Conservation (phyloP, 129 eudicot genomes). For the Artemisia tridentata region DNA sequence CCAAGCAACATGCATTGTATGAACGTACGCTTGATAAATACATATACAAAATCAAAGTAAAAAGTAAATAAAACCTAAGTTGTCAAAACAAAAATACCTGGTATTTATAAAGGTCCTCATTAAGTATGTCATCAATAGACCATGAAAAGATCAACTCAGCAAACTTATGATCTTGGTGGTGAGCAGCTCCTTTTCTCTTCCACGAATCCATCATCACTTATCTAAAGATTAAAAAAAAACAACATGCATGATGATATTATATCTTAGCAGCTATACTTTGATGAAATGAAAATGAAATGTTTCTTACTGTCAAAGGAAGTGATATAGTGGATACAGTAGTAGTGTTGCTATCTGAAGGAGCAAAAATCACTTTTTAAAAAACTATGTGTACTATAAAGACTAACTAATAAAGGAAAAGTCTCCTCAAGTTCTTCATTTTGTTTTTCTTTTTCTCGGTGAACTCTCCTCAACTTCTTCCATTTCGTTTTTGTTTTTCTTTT, state of each 20-base stretch:
- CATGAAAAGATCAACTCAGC: conserved; percentile 48
- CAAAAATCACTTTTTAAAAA: background rate
- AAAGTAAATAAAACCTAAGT: background rate
- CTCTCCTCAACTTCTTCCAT: too few relatives aligned
- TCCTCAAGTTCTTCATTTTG: background rate
- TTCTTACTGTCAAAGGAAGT: background rate
- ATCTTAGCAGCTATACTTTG: background rate
- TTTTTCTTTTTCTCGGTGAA: background rate
- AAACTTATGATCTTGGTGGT: conserved; percentile 14
- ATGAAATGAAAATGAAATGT: background rate
- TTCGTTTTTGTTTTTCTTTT: too few relatives aligned
- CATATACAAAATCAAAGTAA: background rate
- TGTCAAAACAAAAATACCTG: conserved; percentile 31
- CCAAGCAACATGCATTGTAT: too few relatives aligned
- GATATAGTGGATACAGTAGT: background rate
- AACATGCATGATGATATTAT: background rate
- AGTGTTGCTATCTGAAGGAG: background rate
- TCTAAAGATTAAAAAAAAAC: background rate
- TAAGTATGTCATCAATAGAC: conserved; percentile 49
- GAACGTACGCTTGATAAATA: too few relatives aligned
- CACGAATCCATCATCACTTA: conserved; percentile 7
- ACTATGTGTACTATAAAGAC: background rate
- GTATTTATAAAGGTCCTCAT: conserved; percentile 37
- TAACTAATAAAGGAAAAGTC: background rate
- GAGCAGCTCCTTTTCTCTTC: background rate